phyloP scores from a whole-genome alignment of 2,329 filamentous ascomycete species.

The Penicillium fuscoglaucum region DNA sequence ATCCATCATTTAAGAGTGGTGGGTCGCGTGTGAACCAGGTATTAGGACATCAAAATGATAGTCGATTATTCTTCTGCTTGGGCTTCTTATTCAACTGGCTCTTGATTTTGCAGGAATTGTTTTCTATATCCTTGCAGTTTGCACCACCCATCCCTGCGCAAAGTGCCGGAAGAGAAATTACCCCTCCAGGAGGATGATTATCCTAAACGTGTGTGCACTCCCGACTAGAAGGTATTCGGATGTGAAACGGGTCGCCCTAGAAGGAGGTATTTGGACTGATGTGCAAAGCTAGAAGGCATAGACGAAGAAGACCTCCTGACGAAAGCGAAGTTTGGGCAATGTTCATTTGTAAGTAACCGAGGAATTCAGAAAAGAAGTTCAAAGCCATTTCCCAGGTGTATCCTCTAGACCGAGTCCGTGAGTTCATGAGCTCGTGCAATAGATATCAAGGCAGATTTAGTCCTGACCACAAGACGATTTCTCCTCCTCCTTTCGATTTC shows the following conservation, averaged over 20 bases:
- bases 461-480: not conserved
- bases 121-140: not conserved
- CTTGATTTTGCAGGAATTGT: not conserved
- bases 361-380: not conserved
- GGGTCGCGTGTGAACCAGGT: not conserved
- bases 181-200: not conserved
- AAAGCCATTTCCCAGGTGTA: not conserved
- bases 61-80: not conserved
- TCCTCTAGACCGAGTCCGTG: not conserved
- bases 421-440: not conserved
- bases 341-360: not conserved
- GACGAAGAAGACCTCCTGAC: not conserved
- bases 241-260: too few relatives aligned
- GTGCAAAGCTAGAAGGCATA: not conserved
- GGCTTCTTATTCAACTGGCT: not conserved
- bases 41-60: not conserved
- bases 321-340: not conserved
- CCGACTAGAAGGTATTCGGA: not conserved
- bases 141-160: not conserved
- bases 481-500: conserved; percentile 14
- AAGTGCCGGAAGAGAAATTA: not conserved
- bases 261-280: not conserved
- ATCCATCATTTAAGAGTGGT: not conserved
- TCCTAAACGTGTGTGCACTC: not conserved
- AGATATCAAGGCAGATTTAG: not conserved